Conservation (phyloP, 78 protist genomes). For the Cavenderia fasciculata region DNA sequence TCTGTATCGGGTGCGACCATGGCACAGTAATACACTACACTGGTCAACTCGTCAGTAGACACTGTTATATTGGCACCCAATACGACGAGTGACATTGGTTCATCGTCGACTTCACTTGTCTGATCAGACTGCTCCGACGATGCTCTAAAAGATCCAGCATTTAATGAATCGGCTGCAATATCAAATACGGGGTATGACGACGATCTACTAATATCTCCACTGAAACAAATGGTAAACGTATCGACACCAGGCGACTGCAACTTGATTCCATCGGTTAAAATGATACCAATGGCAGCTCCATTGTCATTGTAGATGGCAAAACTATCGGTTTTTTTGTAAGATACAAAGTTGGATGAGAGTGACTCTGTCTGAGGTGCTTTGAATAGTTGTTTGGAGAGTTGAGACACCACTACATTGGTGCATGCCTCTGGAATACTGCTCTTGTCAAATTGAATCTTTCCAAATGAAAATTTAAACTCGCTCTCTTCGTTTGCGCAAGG, state of each 20-base stretch:
- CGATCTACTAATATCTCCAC: too few species aligned
- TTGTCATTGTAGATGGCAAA: constrained; percentile 1
- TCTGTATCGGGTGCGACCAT: too few species aligned
- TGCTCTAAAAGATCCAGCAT: too few species aligned
- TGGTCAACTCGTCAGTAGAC: too few species aligned
- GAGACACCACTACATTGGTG: neutral
- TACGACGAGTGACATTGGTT: too few species aligned
- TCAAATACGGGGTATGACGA: neutral
- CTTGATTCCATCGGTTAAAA: constrained; percentile 5
- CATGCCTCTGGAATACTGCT: neutral
- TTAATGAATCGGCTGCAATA: constrained; percentile 1
- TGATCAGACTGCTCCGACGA: too few species aligned
- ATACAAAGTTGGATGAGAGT: constrained; percentile 6
- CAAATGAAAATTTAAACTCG: neutral
- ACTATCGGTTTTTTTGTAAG: neutral
- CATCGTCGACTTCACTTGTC: too few species aligned
- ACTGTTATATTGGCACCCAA: too few species aligned
- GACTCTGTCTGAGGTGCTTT: neutral
- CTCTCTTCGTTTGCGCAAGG: neutral
- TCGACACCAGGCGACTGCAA: constrained; percentile 16
- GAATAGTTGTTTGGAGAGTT: constrained; percentile 5
- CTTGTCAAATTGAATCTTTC: neutral
- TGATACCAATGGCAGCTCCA: neutral
- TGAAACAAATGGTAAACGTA: neutral
- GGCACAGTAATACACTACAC: too few species aligned